Conservation (phyloP, 179 eudicot genomes). For the Heliamphora pulchella region DNA sequence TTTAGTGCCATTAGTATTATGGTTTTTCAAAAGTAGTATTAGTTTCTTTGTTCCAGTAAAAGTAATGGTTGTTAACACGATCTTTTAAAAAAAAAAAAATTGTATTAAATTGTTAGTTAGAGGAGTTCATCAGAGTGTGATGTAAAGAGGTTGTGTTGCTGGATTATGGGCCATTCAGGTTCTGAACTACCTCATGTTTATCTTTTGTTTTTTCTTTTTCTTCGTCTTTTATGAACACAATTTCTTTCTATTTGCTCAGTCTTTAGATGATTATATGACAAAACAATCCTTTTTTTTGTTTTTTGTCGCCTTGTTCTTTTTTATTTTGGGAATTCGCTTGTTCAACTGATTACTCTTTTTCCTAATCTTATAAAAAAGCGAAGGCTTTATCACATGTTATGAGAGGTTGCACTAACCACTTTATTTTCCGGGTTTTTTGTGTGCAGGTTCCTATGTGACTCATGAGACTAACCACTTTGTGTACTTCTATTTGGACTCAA, state of each 20-base stretch:
- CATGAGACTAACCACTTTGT: constrained; percentile 94
- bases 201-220: background rate
- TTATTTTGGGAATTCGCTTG: background rate
- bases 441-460: constrained; percentile 84
- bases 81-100: no score
- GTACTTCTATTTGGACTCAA: constrained; percentile 86
- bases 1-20: no score
- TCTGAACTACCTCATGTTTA: background rate
- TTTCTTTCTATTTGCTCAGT: background rate
- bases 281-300: no score
- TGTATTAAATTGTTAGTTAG: no score
- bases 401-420: background rate
- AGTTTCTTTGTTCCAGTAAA: no score
- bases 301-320: background rate
- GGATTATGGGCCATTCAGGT: background rate
- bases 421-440: background rate
- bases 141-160: background rate
- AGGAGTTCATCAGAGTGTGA: no score
- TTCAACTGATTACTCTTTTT: background rate
- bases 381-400: background rate
- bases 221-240: background rate
- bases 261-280: background rate
- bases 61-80: no score
- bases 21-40: no score
- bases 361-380: background rate